Percentiles rank a stretch among this genome's conserved stretches.
Evolutionary conservation across 2,329 filamentous ascomycete genomes (phyloP).

Genomic region (Corinectria fuckeliana): DNA sequence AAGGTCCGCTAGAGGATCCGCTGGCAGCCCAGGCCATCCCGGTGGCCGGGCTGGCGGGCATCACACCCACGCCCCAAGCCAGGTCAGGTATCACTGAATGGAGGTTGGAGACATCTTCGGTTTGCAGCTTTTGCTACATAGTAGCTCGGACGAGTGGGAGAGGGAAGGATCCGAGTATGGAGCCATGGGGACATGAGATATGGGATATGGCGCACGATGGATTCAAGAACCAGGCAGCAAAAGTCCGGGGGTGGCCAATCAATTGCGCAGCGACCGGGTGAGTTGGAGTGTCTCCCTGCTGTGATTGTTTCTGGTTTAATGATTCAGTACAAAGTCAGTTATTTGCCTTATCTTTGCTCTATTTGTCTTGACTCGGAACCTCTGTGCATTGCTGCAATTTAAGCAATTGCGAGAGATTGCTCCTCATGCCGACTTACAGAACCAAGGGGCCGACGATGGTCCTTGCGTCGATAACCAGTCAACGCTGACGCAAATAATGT

Average conservation of each 20-base stretch:
- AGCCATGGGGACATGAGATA: not conserved
- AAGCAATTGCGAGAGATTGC: not conserved
- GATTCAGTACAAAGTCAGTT: slow-evolving; percentile 20
- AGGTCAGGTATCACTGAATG: slow-evolving; percentile 3
- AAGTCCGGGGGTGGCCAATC: slow-evolving; percentile 43
- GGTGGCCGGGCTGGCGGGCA: not conserved
- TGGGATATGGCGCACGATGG: slow-evolving; percentile 6
- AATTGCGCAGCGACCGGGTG: slow-evolving; percentile 29
- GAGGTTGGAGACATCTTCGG: not conserved
- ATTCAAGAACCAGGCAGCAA: slow-evolving; percentile 9
- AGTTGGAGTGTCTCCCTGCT: slow-evolving; percentile 11
- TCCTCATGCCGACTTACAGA: not conserved
- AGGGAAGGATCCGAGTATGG: not conserved
- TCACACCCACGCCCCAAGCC: slow-evolving; percentile 4
- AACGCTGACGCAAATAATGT: not conserved
- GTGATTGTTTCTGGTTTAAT: slow-evolving; percentile 34
- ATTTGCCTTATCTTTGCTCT: slow-evolving; percentile 32
- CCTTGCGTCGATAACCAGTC: not conserved
- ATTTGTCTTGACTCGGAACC: slow-evolving; percentile 3
- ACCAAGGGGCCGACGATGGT: not conserved
- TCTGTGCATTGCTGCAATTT: not conserved
- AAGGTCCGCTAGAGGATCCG: slow-evolving; percentile 8
- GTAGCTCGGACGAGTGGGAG: not conserved
- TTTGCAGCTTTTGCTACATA: not conserved
- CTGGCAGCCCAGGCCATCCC: slow-evolving; percentile 15